Evolutionary conservation across 2,329 filamentous ascomycete species (phyloP).

Genomic region (Aspergillus sp.): DNA sequence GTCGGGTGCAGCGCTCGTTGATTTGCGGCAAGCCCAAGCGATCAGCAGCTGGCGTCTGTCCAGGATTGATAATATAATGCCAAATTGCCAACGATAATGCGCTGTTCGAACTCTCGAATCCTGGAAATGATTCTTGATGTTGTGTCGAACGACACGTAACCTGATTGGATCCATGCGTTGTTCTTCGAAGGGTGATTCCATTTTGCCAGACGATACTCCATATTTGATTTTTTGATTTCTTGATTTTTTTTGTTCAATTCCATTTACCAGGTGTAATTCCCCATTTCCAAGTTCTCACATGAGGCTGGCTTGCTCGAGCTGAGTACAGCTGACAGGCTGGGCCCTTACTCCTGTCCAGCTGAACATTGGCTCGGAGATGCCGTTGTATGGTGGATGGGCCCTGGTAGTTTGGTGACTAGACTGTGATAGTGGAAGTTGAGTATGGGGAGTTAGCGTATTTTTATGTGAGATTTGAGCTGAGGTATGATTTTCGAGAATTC

Average conservation of each 20-base stretch:
- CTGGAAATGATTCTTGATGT: too few species aligned
- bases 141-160: too few species aligned
- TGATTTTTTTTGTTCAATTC: too few species aligned
- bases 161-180: too few species aligned
- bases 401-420: background rate
- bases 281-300: background rate
- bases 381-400: background rate
- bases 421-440: background rate
- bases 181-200: too few species aligned
- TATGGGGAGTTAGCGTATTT: background rate
- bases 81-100: too few species aligned
- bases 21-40: constrained; percentile 6
- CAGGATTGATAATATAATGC: too few species aligned
- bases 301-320: background rate
- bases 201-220: too few species aligned
- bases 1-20: background rate
- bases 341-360: background rate
- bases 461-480: background rate
- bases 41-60: background rate
- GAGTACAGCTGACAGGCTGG: background rate
- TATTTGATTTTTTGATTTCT: too few species aligned
- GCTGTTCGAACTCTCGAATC: too few species aligned
- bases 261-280: background rate
- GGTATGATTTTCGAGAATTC: background rate
- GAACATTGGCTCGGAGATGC: background rate